These are phyloP conservation scores for Davidsoniella eucalypti DNA, from an alignment of 2,329 filamentous ascomycete species.

Conservation along the genomic window DNA sequence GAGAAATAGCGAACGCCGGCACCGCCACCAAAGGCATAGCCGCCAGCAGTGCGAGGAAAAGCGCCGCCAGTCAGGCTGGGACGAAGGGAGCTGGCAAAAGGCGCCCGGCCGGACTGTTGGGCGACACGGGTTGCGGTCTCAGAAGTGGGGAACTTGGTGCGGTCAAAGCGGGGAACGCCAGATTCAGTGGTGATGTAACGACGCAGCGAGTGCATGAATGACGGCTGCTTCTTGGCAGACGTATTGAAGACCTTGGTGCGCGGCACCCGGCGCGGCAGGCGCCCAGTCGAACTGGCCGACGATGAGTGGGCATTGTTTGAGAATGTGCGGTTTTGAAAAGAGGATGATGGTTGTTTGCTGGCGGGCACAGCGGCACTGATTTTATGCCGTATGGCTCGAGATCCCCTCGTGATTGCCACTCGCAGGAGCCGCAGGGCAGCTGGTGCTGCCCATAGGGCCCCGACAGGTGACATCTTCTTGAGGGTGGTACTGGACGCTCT, in stretches of 20 bases:
- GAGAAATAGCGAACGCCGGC: slow-evolving; percentile 66
- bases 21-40: slow-evolving; percentile 54
- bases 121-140: slow-evolving; percentile 11
- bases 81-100: slow-evolving; percentile 75
- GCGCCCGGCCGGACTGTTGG: slow-evolving; percentile 48
- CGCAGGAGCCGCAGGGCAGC: slow-evolving; percentile 38
- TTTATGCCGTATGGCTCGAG: slow-evolving; percentile 34
- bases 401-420: slow-evolving; percentile 33
- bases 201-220: slow-evolving; percentile 9
- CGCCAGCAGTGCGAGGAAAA: slow-evolving; percentile 68
- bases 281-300: slow-evolving; percentile 33
- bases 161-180: slow-evolving; percentile 11
- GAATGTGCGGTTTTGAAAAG: slow-evolving; percentile 28
- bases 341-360: slow-evolving; percentile 24
- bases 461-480: slow-evolving; percentile 35
- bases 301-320: slow-evolving; percentile 31
- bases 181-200: slow-evolving; percentile 11
- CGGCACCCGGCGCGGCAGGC: slow-evolving; percentile 29
- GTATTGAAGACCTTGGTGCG: slow-evolving; percentile 11
- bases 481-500: slow-evolving; percentile 2
- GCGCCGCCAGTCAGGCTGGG: slow-evolving; percentile 85
- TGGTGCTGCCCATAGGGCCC: slow-evolving; percentile 38
- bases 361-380: slow-evolving; percentile 22
- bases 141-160: slow-evolving; percentile 10
- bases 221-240: slow-evolving; percentile 5